phyloP scores from a whole-genome alignment of 1,284 basidiomycete species.

The Rhizoctonia solani region DNA sequence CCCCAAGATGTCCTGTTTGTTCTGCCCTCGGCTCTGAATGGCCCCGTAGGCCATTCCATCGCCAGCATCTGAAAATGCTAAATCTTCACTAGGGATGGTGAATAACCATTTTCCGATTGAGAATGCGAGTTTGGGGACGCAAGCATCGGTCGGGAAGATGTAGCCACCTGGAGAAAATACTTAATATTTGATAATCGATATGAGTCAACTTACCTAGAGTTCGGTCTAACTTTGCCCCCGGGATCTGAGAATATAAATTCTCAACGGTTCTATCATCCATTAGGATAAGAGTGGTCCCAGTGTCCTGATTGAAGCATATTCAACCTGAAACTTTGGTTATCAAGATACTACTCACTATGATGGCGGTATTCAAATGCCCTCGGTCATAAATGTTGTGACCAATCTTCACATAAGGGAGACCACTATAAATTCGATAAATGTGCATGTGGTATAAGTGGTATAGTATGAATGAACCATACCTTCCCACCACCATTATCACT shows the following conservation, averaged over 20 bases:
- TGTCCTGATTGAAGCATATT: conserved; percentile 13
- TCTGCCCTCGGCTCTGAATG: conserved; percentile 35
- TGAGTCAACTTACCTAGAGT: conserved; percentile 4
- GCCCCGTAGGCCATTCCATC: conserved; percentile 34
- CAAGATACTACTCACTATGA: background rate
- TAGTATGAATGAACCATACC: conserved; percentile 10
- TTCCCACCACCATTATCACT: conserved; percentile 24
- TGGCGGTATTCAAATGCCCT: conserved; percentile 26
- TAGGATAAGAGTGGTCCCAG: conserved; percentile 36
- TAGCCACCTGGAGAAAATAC: conserved; percentile 8
- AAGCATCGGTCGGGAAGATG: conserved; percentile 32
- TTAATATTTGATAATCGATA: background rate
- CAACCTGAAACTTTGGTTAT: background rate
- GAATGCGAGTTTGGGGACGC: conserved; percentile 20
- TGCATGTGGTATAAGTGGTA: too few species aligned
- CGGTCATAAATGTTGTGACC: conserved; percentile 23
- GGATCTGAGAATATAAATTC: conserved; percentile 30
- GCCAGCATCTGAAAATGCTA: conserved; percentile 35
- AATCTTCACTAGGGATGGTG: conserved; percentile 30
- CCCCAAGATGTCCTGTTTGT: conserved; percentile 37
- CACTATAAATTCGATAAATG: too few species aligned
- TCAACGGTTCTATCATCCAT: conserved; percentile 33
- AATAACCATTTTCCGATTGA: conserved; percentile 26
- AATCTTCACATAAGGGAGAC: conserved; percentile 26
- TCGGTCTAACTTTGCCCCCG: conserved; percentile 35